Evolutionary conservation across 192 early-diverging fungal genomes (phyloP).

Genomic region (Funneliformis mosseae): DNA sequence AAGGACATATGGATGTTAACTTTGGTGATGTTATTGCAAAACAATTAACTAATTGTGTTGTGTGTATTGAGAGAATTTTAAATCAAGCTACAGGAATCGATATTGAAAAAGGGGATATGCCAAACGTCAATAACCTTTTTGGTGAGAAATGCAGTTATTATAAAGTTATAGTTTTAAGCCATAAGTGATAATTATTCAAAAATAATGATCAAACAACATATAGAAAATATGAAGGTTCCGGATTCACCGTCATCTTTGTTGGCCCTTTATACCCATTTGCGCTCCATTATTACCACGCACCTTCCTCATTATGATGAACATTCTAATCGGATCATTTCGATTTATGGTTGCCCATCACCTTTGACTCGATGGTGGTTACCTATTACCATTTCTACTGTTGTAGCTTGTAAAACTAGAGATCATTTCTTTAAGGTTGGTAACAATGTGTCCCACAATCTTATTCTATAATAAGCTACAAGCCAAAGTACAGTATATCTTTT

Average conservation of each 20-base stretch:
- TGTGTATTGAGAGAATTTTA: conserved; percentile 21
- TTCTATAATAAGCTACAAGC: background rate
- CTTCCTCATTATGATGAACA: conserved; percentile 43
- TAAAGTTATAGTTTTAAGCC: background rate
- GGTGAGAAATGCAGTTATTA: conserved; percentile 33
- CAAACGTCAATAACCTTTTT: conserved; percentile 31
- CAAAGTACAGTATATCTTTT: background rate
- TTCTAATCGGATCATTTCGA: conserved; percentile 35
- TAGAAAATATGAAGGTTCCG: conserved; percentile 23
- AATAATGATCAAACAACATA: conserved; percentile 21
- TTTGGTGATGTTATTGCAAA: conserved; percentile 24
- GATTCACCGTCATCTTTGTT: conserved; percentile 22
- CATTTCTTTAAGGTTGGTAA: conserved; percentile 42
- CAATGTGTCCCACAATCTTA: background rate
- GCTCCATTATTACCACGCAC: conserved; percentile 38
- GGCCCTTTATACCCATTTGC: conserved; percentile 37
- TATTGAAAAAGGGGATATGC: conserved; percentile 25
- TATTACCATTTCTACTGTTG: conserved; percentile 40
- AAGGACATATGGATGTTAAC: background rate
- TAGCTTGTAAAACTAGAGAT: conserved; percentile 48
- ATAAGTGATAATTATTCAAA: background rate
- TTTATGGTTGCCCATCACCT: conserved; percentile 58
- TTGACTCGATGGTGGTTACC: conserved; percentile 76
- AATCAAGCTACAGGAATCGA: conserved; percentile 10
- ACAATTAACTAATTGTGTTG: conserved; percentile 18